Base-by-base conservation (phyloP, 2,329 filamentous ascomycete genomes). In the Apiospora koreana region DNA sequence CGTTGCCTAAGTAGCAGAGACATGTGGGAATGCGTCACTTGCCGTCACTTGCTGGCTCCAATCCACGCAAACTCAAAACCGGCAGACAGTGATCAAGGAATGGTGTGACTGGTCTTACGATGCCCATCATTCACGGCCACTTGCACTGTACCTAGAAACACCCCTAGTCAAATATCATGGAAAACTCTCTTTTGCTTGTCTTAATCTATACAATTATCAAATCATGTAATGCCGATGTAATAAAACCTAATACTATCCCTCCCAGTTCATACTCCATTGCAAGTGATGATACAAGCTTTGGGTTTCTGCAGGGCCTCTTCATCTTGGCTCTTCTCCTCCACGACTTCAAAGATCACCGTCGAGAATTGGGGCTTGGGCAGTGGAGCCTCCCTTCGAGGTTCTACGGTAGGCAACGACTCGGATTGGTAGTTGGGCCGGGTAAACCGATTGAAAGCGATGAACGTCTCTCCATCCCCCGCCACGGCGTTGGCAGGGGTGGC, bases 361-460 rank as follows among this genome's bases (percentile, higher is more conserved):
- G 50, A 35, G 18, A 58, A 35, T 1, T n/a, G 50, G 7, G 50
- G 28, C 16, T 10, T 35, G 16, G 16, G 28, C 8, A n/a, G n/a
- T n/a, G 28, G 28, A 2, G 16, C 28, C 28, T 35, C 28, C 18
- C 2, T 23, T 14, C 31, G 21, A 1, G 18, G 31, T 14, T 62
- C 54, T 8, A 62, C 54, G 1, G 54, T 62, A 7, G 54, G 54
- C 31, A 62, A 21, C 31, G 54, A 23, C 54, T 38, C 54, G 2
- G 54, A 2, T 10, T n/a, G 18, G 23, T 45, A 43, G 42, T 28
- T 28, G 16, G 81, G 68, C 4, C 81, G 76, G 9, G 79, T 83
- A 77, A 85, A 86, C 50, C 84, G 81, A 73, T 86, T 85, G 74
- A 83, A 84, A 3, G 81, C 81, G 46, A 84, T 81, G 67, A 84